These are phyloP conservation scores for Cladophialophora immunda DNA, from an alignment of 2,329 filamentous ascomycete genomes.

Conservation along the genomic window DNA sequence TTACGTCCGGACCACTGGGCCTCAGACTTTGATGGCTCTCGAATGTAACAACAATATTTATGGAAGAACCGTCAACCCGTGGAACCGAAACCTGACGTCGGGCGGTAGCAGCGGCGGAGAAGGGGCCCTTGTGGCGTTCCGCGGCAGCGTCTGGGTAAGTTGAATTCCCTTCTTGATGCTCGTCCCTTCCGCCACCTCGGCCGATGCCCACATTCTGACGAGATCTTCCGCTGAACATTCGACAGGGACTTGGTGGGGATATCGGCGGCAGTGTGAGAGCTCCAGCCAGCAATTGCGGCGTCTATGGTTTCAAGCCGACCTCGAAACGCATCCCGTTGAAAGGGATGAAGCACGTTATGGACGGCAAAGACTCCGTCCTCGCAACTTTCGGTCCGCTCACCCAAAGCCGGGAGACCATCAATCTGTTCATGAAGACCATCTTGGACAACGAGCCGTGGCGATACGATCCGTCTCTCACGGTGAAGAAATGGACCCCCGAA, in stretches of 20 bases:
- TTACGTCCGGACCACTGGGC: slow-evolving; percentile 45
- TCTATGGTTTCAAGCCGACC: slow-evolving; percentile 54
- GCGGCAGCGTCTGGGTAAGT: slow-evolving; percentile 51
- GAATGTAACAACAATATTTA: slow-evolving; percentile 46
- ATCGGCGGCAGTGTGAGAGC: slow-evolving; percentile 55
- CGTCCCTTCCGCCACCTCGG: not conserved
- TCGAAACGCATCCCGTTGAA: slow-evolving; percentile 48
- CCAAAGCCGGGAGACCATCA: slow-evolving; percentile 59
- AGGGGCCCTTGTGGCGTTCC: slow-evolving; percentile 62
- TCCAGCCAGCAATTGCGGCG: slow-evolving; percentile 51
- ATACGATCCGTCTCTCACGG: slow-evolving; percentile 61
- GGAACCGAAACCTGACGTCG: slow-evolving; percentile 59
- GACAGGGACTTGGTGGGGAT: slow-evolving; percentile 63
- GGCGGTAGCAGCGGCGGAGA: slow-evolving; percentile 67
- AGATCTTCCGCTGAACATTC: slow-evolving; percentile 36
- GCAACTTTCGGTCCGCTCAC: slow-evolving; percentile 64
- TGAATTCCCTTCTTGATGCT: not conserved
- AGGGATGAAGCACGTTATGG: slow-evolving; percentile 26
- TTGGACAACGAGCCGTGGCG: slow-evolving; percentile 60
- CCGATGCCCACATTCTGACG: not conserved
- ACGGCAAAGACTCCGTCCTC: slow-evolving; percentile 48
- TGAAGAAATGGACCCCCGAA: slow-evolving; percentile 60
- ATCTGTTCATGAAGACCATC: slow-evolving; percentile 54
- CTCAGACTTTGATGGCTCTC: slow-evolving; percentile 45
- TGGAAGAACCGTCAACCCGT: slow-evolving; percentile 61